These are phyloP conservation scores for Fonticula alba DNA, from an alignment of 78 protist genomes.

Conservation along the genomic window DNA sequence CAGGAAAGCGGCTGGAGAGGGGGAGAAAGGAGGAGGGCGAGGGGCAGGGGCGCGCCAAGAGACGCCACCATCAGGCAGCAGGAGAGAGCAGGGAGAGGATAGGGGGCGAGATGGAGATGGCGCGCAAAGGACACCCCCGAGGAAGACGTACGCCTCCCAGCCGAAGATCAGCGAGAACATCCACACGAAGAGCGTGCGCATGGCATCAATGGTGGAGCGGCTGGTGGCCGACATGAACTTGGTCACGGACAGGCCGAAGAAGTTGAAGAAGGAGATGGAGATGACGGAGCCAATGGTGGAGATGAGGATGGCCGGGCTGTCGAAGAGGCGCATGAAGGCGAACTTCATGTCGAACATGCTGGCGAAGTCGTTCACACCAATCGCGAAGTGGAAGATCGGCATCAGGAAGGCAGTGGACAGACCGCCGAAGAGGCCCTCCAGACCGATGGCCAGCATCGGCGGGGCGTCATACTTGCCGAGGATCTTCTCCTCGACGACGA, in stretches of 20 bases:
- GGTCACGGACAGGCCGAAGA: background rate
- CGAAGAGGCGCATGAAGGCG: too few relatives aligned
- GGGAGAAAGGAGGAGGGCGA: too few relatives aligned
- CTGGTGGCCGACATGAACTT: background rate
- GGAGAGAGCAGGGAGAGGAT: background rate
- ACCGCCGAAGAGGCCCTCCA: conserved; percentile 4
- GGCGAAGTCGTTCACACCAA: background rate
- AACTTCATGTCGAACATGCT: too few relatives aligned
- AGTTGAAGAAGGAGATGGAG: too few relatives aligned
- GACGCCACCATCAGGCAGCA: too few relatives aligned
- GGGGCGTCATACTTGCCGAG: background rate
- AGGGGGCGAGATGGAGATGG: background rate
- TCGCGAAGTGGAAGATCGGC: background rate
- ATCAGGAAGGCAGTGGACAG: background rate
- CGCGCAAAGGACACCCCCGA: too few relatives aligned
- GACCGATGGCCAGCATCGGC: background rate
- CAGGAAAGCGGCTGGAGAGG: too few relatives aligned
- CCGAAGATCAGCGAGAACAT: background rate
- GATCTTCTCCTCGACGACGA: background rate
- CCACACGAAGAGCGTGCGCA: background rate
- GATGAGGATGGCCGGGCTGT: too few relatives aligned
- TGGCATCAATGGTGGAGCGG: conserved; percentile 1
- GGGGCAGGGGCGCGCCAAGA: too few relatives aligned
- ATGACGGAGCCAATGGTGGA: too few relatives aligned
- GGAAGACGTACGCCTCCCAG: background rate